Conservation (phyloP, 768 basidiomycete species). For the Sistotremastrum niveocremeum region DNA sequence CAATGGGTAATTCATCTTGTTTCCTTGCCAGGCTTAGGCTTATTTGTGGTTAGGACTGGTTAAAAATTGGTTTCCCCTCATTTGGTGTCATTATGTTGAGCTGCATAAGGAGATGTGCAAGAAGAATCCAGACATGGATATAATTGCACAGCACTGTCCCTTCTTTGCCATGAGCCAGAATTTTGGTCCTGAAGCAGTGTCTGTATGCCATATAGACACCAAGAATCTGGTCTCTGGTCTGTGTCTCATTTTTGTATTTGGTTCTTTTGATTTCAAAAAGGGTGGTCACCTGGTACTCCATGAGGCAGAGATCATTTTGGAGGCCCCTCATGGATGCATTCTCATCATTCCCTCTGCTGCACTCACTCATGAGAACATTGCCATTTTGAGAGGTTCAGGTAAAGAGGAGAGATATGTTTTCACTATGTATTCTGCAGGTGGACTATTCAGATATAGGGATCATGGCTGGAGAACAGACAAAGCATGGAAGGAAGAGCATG, state of each 20-base stretch:
- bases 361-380: constrained; percentile 8
- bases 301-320: constrained; percentile 8
- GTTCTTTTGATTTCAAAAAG: constrained; percentile 4
- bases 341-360: constrained; percentile 11
- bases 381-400: constrained; percentile 1
- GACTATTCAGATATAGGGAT: constrained; percentile 7
- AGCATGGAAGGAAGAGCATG: no score
- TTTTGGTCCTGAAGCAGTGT: constrained; percentile 3
- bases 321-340: constrained; percentile 8
- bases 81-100: no score
- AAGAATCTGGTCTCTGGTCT: constrained; percentile 1
- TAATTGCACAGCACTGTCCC: no score
- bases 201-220: background rate
- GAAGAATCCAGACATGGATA: no score
- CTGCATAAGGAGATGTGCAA: no score
- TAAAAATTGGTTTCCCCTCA: no score
- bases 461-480: no score
- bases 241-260: constrained; percentile 5
- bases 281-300: constrained; percentile 9
- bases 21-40: no score
- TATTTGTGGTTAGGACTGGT: no score
- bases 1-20: no score
- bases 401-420: constrained; percentile 6
- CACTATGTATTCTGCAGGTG: constrained; percentile 10
- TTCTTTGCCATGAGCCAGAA: no score